Percentiles rank a stretch among this genome's conserved stretches.
These are phyloP conservation scores for Leccinum truebloodii DNA, from an alignment of 768 basidiomycete species.

Conservation along the genomic window DNA sequence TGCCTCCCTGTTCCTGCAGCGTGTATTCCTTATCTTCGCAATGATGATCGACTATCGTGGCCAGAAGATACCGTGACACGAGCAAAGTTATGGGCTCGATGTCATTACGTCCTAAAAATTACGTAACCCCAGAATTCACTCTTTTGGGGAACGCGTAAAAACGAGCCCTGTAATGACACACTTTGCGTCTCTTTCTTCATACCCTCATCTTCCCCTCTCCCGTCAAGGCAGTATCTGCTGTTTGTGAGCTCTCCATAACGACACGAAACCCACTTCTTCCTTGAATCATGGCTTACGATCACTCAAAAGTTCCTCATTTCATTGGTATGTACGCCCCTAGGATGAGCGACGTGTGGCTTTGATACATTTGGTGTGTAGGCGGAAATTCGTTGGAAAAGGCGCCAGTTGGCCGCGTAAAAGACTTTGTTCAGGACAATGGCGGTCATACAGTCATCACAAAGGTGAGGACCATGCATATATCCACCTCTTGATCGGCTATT, in stretches of 20 bases:
- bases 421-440: constrained; percentile 89
- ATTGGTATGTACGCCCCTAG: constrained; percentile 45
- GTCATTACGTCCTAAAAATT: constrained; percentile 5
- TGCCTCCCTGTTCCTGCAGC: constrained; percentile 22
- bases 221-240: constrained; percentile 10
- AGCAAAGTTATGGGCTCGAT: not conserved
- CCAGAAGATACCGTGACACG: not conserved
- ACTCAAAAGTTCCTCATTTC: constrained; percentile 62
- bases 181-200: constrained; percentile 14
- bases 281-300: constrained; percentile 45
- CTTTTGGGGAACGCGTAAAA: constrained; percentile 33
- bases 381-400: constrained; percentile 91
- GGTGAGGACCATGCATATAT: constrained; percentile 47
- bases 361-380: constrained; percentile 49
- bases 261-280: constrained; percentile 8
- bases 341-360: constrained; percentile 12
- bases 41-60: constrained; percentile 17
- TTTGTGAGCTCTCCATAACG: constrained; percentile 7
- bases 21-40: constrained; percentile 8
- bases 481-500: constrained; percentile 9
- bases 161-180: constrained; percentile 13
- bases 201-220: constrained; percentile 20
- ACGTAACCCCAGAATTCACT: constrained; percentile 34
- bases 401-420: constrained; percentile 71
- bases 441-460: constrained; percentile 99